A percentile compares a stretch with the other conserved stretches of the same genome.
phyloP scores from a whole-genome alignment of 2,329 filamentous ascomycete species.

The Lecanicillium sp. region DNA sequence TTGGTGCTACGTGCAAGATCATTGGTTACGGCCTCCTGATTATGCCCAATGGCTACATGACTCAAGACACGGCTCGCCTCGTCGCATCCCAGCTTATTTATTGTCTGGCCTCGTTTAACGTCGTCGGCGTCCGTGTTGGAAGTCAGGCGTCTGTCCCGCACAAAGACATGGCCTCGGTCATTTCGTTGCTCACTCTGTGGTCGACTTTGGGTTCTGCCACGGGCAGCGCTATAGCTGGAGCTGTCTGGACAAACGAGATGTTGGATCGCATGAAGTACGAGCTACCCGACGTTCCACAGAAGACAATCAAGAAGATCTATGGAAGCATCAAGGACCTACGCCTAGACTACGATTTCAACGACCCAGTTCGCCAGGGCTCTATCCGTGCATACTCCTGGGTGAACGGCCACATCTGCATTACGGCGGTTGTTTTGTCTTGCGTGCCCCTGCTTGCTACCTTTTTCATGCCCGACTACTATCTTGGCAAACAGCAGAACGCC shows the following conservation, averaged over 20 bases:
- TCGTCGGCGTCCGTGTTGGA: constrained; percentile 31
- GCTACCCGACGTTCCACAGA: constrained; percentile 13
- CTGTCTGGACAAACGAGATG: constrained; percentile 28
- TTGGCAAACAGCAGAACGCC: constrained; percentile 26
- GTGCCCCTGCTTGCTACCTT: constrained; percentile 26
- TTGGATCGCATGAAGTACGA: constrained; percentile 16
- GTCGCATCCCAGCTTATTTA: constrained; percentile 27
- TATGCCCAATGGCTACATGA: constrained; percentile 20
- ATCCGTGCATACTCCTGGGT: constrained; percentile 20
- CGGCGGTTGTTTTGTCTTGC: constrained; percentile 20
- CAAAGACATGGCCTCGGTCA: constrained; percentile 29
- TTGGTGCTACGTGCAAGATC: constrained; percentile 26
- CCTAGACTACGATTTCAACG: constrained; percentile 9
- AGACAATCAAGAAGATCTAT: constrained; percentile 10
- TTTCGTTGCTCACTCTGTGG: constrained; percentile 29
- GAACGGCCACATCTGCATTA: constrained; percentile 20
- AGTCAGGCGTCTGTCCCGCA: constrained; percentile 33
- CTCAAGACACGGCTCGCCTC: constrained; percentile 23
- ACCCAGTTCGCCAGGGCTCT: constrained; percentile 14
- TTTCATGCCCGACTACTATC: constrained; percentile 32
- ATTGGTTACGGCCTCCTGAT: constrained; percentile 28
- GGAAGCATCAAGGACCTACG: constrained; percentile 3
- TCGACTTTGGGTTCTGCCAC: constrained; percentile 28
- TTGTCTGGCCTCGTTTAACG: constrained; percentile 27
- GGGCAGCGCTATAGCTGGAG: constrained; percentile 27